Conservation (phyloP, 257 asterid species). For the Jacaranda copaia region DNA sequence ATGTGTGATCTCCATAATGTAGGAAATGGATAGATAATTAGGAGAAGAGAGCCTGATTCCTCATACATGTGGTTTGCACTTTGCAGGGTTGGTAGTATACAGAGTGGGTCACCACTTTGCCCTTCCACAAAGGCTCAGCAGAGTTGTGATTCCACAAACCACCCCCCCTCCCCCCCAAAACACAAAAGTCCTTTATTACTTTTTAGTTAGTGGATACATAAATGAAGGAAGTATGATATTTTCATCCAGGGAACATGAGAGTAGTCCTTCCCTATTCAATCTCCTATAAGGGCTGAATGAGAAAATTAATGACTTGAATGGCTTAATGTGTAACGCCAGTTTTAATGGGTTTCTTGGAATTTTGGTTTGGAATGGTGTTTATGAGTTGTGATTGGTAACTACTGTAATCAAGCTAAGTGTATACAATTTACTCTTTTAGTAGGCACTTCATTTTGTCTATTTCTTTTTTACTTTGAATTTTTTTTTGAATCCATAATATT, state of each 20-base stretch:
- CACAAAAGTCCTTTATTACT: conserved; percentile 25
- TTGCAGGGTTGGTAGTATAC: conserved; percentile 22
- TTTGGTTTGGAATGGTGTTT: conserved; percentile 4
- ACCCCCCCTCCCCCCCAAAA: too few species aligned
- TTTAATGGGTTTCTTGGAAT: neutral
- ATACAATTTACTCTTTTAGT: conserved; percentile 1
- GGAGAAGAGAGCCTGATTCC: conserved; percentile 30
- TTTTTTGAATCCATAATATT: conserved; percentile 12
- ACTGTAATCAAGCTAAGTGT: conserved; percentile 3
- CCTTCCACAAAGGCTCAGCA: conserved; percentile 2
- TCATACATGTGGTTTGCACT: neutral
- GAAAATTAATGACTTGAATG: neutral
- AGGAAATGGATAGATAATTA: conserved; percentile 18
- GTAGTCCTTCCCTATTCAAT: neutral
- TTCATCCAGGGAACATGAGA: conserved; percentile 18
- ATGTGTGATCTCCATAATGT: conserved; percentile 20
- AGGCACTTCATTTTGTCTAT: conserved; percentile 1
- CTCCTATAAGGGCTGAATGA: neutral
- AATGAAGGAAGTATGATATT: neutral
- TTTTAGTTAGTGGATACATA: conserved; percentile 2
- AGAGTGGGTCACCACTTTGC: conserved; percentile 3
- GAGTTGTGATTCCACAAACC: neutral
- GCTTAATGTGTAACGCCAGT: conserved; percentile 3
- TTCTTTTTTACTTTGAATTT: conserved; percentile 19
- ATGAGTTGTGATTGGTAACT: conserved; percentile 13